Evolutionary conservation across 2,329 filamentous ascomycete genomes (phyloP).

Genomic region (Mycosphaerelloides madeirae): DNA sequence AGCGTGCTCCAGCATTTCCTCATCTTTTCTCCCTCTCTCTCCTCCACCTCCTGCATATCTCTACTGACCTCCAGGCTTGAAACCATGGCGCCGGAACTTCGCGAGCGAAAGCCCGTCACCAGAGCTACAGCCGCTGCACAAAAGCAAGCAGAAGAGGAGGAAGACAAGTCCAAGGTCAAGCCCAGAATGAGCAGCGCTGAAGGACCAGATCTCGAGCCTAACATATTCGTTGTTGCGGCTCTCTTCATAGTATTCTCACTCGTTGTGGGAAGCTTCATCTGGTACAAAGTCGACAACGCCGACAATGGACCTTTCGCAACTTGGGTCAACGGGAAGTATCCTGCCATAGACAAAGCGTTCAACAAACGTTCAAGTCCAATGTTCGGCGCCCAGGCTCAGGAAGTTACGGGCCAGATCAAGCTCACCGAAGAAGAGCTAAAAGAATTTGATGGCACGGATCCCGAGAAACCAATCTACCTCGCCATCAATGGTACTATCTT

Average conservation of each 20-base stretch:
- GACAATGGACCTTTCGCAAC: conserved; percentile 16
- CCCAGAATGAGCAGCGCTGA: not conserved
- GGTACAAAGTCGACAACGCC: conserved; percentile 23
- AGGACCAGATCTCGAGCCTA: conserved; percentile 20
- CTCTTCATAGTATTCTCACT: conserved; percentile 14
- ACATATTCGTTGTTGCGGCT: conserved; percentile 15
- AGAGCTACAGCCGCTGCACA: not conserved
- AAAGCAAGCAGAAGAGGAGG: conserved; percentile 10
- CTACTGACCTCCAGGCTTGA: not conserved
- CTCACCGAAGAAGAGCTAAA: conserved; percentile 23
- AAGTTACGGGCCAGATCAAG: conserved; percentile 8
- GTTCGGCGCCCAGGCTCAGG: conserved; percentile 15
- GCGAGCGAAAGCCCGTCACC: not conserved
- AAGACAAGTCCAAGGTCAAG: conserved; percentile 13
- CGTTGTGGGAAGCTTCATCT: conserved; percentile 13
- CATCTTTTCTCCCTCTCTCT: not conserved
- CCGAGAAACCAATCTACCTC: conserved; percentile 26
- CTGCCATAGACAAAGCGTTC: conserved; percentile 14
- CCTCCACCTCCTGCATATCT: not conserved
- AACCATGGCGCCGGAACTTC: conserved; percentile 1
- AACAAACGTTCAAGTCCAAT: conserved; percentile 7
- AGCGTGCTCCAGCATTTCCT: not conserved
- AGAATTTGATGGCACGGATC: conserved; percentile 24
- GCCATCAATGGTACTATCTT: conserved; percentile 31
- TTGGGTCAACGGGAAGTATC: conserved; percentile 18